phyloP scores from a whole-genome alignment of 139 green algal species.

The Raphidocelis subcapitata region DNA sequence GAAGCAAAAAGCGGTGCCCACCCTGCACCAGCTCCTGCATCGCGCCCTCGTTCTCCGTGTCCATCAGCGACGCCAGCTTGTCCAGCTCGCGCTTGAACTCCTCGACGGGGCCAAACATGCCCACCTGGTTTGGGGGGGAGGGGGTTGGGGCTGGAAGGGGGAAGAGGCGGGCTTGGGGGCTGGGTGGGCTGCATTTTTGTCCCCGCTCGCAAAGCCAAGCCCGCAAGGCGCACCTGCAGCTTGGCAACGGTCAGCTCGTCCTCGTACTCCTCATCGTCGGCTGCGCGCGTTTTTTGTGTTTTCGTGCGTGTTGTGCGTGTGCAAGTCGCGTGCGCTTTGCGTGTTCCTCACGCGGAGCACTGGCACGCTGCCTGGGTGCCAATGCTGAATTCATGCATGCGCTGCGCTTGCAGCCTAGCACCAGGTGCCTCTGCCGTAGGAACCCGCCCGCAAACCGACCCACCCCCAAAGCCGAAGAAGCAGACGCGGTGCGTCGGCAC shows the following conservation, averaged over 20 bases:
- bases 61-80: constrained; percentile 71
- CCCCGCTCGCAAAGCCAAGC: neutral
- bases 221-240: constrained; percentile 30
- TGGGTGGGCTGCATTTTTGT: neutral
- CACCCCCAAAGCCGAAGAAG: no score
- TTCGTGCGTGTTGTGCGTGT: no score
- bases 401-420: no score
- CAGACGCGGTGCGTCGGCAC: no score
- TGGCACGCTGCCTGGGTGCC: no score
- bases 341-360: no score
- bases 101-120: constrained; percentile 84
- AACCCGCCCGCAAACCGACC: no score
- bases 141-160: neutral
- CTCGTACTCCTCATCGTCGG: constrained; percentile 10
- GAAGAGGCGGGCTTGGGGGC: neutral
- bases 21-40: constrained; percentile 82
- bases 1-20: constrained; percentile 17
- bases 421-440: no score
- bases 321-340: no score
- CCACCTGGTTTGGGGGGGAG: constrained; percentile 65
- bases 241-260: constrained; percentile 44
- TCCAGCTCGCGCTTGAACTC: constrained; percentile 89
- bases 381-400: no score
- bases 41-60: constrained; percentile 81
- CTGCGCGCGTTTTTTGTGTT: no score